Evolutionary conservation across 2,329 filamentous ascomycete species (phyloP).

Genomic region (Alternaria burnsii): DNA sequence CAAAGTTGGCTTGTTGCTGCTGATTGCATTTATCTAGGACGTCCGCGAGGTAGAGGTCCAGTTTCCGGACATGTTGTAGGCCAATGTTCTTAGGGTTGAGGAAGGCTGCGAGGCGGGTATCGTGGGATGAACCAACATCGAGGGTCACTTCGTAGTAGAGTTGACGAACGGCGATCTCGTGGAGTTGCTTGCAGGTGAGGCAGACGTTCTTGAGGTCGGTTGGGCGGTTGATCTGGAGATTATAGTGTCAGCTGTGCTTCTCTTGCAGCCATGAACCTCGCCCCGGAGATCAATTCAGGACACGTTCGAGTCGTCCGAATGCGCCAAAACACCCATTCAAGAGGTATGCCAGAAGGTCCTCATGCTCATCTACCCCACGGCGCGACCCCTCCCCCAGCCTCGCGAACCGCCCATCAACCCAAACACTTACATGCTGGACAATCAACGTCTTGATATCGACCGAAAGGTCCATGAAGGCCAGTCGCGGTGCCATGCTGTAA

Average conservation of each 20-base stretch:
- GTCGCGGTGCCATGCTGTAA: conserved; percentile 35
- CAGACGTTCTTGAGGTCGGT: conserved; percentile 59
- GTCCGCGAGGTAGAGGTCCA: conserved; percentile 58
- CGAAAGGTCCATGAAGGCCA: conserved; percentile 47
- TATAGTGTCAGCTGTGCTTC: conserved; percentile 3
- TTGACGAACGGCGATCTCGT: conserved; percentile 56
- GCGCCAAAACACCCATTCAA: not conserved
- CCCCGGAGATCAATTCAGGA: not conserved
- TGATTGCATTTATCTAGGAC: conserved; percentile 56
- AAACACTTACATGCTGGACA: conserved; percentile 47
- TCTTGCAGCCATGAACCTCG: not conserved
- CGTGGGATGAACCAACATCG: conserved; percentile 56
- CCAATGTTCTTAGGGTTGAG: conserved; percentile 59
- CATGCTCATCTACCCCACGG: not conserved
- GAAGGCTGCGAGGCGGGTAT: conserved; percentile 56
- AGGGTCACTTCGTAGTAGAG: conserved; percentile 59
- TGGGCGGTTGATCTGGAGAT: conserved; percentile 53
- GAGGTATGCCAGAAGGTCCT: not conserved
- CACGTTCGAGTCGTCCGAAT: not conserved
- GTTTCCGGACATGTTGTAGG: conserved; percentile 56
- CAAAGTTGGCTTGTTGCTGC: conserved; percentile 57
- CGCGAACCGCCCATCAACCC: conserved; percentile 2
- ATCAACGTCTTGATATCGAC: conserved; percentile 53
- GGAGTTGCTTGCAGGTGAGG: conserved; percentile 57
- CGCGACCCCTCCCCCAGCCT: not conserved